A percentile compares a stretch with the other conserved stretches of the same genome.
These are phyloP conservation scores for Sordaria brevicollis DNA, from an alignment of 495 filamentous ascomycete species.

Conservation along the genomic window DNA sequence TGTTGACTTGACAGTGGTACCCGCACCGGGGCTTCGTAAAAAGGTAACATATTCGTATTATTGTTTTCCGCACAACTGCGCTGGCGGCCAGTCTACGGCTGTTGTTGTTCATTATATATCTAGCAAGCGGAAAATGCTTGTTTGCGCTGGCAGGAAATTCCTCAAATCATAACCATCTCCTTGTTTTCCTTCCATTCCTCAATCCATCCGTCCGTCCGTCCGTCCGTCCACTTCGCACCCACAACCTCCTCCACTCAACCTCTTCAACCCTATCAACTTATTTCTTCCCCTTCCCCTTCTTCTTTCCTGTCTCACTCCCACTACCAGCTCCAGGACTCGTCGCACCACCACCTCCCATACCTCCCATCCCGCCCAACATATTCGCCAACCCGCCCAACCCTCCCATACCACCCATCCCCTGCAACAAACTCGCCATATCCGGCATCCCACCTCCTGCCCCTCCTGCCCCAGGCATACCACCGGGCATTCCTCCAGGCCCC, in stretches of 20 bases:
- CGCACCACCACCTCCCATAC: slow-evolving; percentile 12
- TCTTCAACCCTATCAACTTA: slow-evolving; percentile 8
- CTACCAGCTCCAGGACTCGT: slow-evolving; percentile 11
- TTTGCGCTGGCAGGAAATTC: background rate
- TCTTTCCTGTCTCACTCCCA: slow-evolving; percentile 27
- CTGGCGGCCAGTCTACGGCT: background rate
- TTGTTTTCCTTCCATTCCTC: background rate
- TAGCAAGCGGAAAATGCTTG: background rate
- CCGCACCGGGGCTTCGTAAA: background rate
- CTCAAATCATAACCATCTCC: background rate
- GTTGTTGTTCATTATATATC: background rate
- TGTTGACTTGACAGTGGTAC: no score
- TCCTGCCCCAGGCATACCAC: background rate
- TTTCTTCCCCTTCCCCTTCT: slow-evolving; percentile 41
- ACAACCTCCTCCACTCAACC: background rate
- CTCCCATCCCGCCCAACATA: background rate
- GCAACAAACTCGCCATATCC: slow-evolving; percentile 36
- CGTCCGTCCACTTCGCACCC: no score
- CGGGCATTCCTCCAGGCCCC: slow-evolving; percentile 35
- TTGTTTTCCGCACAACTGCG: background rate
- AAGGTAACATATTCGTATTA: background rate
- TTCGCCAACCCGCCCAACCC: background rate
- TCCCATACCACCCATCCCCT: slow-evolving; percentile 20
- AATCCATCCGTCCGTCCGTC: background rate
- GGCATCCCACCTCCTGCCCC: slow-evolving; percentile 3